phyloP scores from a whole-genome alignment of 1,139 yeast genomes.

The Hemisphaericaspora xylofermentans region DNA sequence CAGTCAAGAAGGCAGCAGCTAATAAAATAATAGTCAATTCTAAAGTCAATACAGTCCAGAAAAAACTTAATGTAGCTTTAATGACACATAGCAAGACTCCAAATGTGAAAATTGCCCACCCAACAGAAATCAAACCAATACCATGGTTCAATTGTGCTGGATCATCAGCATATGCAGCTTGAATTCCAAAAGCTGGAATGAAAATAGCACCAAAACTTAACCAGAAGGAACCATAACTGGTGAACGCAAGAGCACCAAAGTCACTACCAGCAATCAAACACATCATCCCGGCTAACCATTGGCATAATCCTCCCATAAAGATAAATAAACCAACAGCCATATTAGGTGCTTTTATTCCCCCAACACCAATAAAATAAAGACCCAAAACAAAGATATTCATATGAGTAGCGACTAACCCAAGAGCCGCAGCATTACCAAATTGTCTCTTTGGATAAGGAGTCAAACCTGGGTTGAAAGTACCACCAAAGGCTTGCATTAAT shows the following conservation, averaged over 20 bases:
- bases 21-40: conserved; percentile 55
- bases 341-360: conserved; percentile 35
- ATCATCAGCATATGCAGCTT: conserved; percentile 45
- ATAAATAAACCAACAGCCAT: conserved; percentile 43
- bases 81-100: conserved; percentile 56
- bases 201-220: conserved; percentile 60
- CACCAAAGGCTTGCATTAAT: conserved; percentile 39
- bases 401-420: conserved; percentile 48
- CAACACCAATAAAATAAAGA: conserved; percentile 39
- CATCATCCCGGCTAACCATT: conserved; percentile 65
- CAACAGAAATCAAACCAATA: conserved; percentile 57
- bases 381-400: conserved; percentile 42
- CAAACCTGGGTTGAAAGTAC: conserved; percentile 33
- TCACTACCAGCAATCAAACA: conserved; percentile 65
- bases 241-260: conserved; percentile 61
- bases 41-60: conserved; percentile 50
- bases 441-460: conserved; percentile 32
- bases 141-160: conserved; percentile 48
- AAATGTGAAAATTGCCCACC: conserved; percentile 64
- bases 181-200: conserved; percentile 54
- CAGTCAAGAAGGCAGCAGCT: conserved; percentile 53
- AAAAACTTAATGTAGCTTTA: conserved; percentile 63
- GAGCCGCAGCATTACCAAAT: conserved; percentile 60
- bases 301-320: conserved; percentile 61
- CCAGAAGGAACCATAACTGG: conserved; percentile 77